phyloP scores from a whole-genome alignment of 208 protist genomes.

The Trypanosoma avium region DNA sequence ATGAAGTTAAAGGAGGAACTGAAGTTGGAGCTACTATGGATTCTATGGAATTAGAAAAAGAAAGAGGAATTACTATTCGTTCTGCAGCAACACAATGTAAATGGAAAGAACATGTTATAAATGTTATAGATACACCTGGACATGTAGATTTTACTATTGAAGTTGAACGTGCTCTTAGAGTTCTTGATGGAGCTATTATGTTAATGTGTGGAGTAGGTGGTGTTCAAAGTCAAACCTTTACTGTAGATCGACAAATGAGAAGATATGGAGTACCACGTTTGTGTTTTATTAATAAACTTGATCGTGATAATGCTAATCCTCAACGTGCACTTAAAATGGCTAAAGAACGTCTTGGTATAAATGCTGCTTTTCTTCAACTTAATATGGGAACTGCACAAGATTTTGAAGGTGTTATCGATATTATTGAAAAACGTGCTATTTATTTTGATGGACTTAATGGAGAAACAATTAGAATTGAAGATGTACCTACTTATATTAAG shows the following conservation, averaged over 20 bases:
- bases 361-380: slow-evolving; percentile 96
- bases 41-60: slow-evolving; percentile 98
- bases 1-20: slow-evolving; percentile 98
- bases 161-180: slow-evolving; percentile 97
- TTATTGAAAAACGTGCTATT: slow-evolving; percentile 91
- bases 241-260: slow-evolving; percentile 99
- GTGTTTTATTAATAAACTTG: slow-evolving; percentile 99
- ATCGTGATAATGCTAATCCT: slow-evolving; percentile 94
- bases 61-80: slow-evolving; percentile 99
- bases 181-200: slow-evolving; percentile 98
- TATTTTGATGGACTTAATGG: slow-evolving; percentile 95
- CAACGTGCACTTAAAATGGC: slow-evolving; percentile 80
- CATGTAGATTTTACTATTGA: slow-evolving; percentile 99
- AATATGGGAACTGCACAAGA: slow-evolving; percentile 96
- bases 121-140: slow-evolving; percentile 99
- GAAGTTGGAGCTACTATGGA: slow-evolving; percentile 99
- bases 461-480: slow-evolving; percentile 78
- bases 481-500: slow-evolving; percentile 80
- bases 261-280: slow-evolving; percentile 98
- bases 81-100: slow-evolving; percentile 97
- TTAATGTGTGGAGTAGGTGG: slow-evolving; percentile 96
- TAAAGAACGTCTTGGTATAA: slow-evolving; percentile 93
- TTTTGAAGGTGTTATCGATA: slow-evolving; percentile 96
- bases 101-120: slow-evolving; percentile 96
- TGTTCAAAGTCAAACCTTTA: slow-evolving; percentile 98